Conservation (phyloP, 345 rosid genomes). For the Salix caprea region DNA sequence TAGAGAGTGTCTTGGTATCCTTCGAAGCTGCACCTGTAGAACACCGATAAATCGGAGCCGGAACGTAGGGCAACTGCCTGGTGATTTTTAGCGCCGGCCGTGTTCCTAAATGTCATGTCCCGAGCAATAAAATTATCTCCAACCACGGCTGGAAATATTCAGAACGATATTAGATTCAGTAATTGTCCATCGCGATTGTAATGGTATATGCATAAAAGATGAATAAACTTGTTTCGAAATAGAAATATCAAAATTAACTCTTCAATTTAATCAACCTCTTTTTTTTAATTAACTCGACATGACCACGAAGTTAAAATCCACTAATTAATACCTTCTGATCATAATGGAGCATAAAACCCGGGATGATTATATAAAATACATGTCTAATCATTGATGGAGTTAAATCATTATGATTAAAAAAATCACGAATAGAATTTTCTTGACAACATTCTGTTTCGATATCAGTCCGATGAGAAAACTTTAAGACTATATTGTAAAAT, state of each 20-base stretch:
- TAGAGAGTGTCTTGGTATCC: slow-evolving; percentile 62
- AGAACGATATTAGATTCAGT: background rate
- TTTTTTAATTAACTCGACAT: no score
- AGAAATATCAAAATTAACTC: no score
- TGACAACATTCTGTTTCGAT: background rate
- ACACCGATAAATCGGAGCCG: slow-evolving; percentile 45
- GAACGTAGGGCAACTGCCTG: slow-evolving; percentile 70
- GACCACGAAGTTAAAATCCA: background rate
- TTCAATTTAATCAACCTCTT: no score
- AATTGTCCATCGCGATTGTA: background rate
- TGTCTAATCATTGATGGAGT: background rate
- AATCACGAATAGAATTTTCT: background rate
- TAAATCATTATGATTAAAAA: background rate
- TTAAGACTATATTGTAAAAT: background rate
- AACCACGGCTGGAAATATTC: slow-evolving; percentile 29
- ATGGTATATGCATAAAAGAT: background rate
- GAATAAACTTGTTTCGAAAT: no score
- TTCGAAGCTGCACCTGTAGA: slow-evolving; percentile 38
- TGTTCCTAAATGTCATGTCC: slow-evolving; percentile 56
- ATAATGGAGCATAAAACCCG: background rate
- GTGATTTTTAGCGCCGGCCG: slow-evolving; percentile 48
- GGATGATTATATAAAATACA: background rate
- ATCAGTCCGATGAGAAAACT: background rate
- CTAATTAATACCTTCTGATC: no score
- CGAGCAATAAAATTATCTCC: slow-evolving; percentile 58